Conservation (phyloP, 2,329 filamentous ascomycete genomes). For the Aureobasidium sp. region DNA sequence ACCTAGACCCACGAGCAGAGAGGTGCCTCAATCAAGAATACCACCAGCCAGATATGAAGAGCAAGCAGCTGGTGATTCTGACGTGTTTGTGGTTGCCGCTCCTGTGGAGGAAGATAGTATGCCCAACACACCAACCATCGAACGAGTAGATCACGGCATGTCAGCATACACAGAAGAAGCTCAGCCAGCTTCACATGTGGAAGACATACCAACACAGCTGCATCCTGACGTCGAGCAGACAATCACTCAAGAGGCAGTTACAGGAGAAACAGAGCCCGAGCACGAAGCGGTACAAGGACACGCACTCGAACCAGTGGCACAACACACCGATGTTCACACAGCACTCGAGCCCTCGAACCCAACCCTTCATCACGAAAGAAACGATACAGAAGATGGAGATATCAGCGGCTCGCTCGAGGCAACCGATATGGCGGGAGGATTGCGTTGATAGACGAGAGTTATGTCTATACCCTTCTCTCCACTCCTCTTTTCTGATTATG, state of each 20-base stretch:
- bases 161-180: background rate
- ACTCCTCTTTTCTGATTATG: no score
- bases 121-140: conserved; percentile 18
- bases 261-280: background rate
- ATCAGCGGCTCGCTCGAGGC: background rate
- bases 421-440: background rate
- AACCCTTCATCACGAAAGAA: background rate
- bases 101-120: conserved; percentile 18
- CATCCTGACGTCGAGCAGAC: background rate
- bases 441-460: background rate
- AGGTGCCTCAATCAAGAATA: background rate
- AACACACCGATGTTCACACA: background rate
- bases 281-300: background rate
- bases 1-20: background rate
- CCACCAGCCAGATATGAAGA: background rate
- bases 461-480: background rate
- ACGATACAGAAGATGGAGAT: conserved; percentile 1
- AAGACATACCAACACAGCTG: background rate
- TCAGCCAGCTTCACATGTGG: background rate
- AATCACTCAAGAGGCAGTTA: background rate
- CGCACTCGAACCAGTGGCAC: background rate
- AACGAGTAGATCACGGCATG: background rate
- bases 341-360: background rate
- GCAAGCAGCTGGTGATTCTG: background rate
- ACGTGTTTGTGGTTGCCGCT: conserved; percentile 12